These are phyloP conservation scores for Pyrenophora teres DNA, from an alignment of 2,329 filamentous ascomycete genomes.

Conservation along the genomic window DNA sequence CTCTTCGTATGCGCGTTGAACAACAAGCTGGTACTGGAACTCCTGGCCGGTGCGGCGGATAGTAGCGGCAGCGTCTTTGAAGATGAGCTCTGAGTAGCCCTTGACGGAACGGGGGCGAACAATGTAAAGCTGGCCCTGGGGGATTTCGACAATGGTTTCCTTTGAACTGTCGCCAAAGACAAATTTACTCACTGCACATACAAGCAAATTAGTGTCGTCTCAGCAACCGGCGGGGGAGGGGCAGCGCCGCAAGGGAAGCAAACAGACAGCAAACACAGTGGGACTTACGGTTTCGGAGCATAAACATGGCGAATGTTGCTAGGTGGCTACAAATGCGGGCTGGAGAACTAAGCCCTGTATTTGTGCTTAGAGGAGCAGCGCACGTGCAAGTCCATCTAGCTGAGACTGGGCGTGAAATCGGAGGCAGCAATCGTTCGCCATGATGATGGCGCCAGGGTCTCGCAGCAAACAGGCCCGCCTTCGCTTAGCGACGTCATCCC, in stretches of 20 bases:
- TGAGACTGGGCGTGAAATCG: conserved; percentile 9
- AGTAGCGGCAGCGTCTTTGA: conserved; percentile 91
- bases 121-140: conserved; percentile 95
- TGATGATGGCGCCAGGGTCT: conserved; percentile 23
- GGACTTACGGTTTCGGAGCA: conserved; percentile 48
- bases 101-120: conserved; percentile 94
- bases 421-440: conserved; percentile 22
- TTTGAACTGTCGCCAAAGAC: conserved; percentile 88
- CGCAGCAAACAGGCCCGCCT: conserved; percentile 9
- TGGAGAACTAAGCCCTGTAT: conserved; percentile 23
- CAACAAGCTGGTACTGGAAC: conserved; percentile 94
- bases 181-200: conserved; percentile 76
- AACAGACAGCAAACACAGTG: conserved; percentile 15
- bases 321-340: conserved; percentile 2
- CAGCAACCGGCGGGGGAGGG: conserved; percentile 38
- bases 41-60: conserved; percentile 93
- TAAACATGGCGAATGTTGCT: conserved; percentile 43
- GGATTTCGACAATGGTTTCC: conserved; percentile 90
- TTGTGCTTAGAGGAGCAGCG: conserved; percentile 23
- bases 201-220: conserved; percentile 26
- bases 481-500: conserved; percentile 17
- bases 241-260: conserved; percentile 15
- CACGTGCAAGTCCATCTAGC: conserved; percentile 20
- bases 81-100: conserved; percentile 97
- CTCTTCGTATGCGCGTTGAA: conserved; percentile 96